Conservation (phyloP, 192 early-diverging fungal species). For the Backusella westeae region DNA sequence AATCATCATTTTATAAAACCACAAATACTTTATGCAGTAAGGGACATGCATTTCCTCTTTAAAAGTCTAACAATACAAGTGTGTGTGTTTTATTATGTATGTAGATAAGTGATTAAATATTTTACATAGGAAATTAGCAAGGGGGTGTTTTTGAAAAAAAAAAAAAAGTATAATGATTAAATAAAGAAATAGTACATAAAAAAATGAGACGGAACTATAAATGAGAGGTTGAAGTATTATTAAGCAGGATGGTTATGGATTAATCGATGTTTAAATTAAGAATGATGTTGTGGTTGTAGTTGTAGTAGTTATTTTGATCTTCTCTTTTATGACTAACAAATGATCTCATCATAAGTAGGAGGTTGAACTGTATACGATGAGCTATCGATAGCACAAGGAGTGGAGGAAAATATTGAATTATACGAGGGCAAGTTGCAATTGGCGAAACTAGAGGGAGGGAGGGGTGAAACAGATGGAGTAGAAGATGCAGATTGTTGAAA, state of each 20-base stretch:
- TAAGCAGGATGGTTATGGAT: not conserved
- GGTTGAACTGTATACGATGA: not conserved
- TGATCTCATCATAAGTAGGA: constrained; percentile 16
- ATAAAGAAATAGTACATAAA: not conserved
- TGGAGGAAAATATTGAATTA: constrained; percentile 2
- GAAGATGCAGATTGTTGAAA: constrained; percentile 8
- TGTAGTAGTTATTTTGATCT: not conserved
- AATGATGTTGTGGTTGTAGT: not conserved
- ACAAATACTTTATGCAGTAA: not conserved
- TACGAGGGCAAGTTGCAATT: constrained; percentile 2
- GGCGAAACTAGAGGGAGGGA: not conserved
- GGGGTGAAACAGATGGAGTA: not conserved
- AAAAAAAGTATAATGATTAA: not conserved
- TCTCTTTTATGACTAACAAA: not conserved
- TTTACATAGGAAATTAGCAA: not conserved
- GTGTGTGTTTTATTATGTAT: not conserved
- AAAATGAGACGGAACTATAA: not conserved
- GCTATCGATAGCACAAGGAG: not conserved
- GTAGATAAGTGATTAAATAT: not conserved
- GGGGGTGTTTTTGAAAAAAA: not conserved
- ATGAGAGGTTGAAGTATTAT: not conserved
- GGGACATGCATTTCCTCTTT: not conserved
- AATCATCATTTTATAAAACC: not conserved
- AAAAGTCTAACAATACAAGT: not conserved
- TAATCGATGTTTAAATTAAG: not conserved